Conservation (phyloP, 441 rosid species). For the Erodium trifolium region DNA sequence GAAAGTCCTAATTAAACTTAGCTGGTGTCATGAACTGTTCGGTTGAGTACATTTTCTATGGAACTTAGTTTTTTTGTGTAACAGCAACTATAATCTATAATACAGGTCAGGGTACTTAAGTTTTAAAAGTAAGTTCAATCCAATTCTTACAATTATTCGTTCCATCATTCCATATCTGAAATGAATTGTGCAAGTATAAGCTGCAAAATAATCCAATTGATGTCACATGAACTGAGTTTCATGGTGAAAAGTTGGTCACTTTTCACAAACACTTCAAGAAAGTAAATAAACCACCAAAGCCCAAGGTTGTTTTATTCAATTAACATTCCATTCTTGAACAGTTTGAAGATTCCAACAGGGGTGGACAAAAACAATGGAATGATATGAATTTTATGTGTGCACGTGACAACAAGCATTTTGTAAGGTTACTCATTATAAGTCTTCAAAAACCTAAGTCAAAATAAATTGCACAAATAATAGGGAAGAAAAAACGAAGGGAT, state of each 20-base stretch:
- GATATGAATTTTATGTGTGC: not conserved
- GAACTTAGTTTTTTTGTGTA: too few species aligned
- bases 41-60: too few species aligned
- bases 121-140: too few species aligned
- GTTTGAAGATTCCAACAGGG: not conserved
- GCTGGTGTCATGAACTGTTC: too few species aligned
- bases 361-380: not conserved
- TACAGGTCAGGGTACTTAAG: too few species aligned
- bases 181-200: too few species aligned
- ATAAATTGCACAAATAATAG: not conserved
- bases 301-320: not conserved
- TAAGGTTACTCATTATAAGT: not conserved
- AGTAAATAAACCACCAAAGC: not conserved
- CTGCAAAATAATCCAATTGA: too few species aligned
- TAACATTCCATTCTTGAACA: not conserved
- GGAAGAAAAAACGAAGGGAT: constrained; percentile 4
- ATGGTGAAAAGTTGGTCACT: not conserved
- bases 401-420: not conserved
- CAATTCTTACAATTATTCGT: too few species aligned
- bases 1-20: too few species aligned
- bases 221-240: not conserved
- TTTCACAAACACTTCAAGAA: too few species aligned
- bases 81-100: too few species aligned
- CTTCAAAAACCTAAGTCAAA: not conserved
- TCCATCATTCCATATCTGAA: too few species aligned